These are phyloP conservation scores for Ustilago tritici DNA, from an alignment of 1,284 basidiomycete genomes.

Conservation along the genomic window DNA sequence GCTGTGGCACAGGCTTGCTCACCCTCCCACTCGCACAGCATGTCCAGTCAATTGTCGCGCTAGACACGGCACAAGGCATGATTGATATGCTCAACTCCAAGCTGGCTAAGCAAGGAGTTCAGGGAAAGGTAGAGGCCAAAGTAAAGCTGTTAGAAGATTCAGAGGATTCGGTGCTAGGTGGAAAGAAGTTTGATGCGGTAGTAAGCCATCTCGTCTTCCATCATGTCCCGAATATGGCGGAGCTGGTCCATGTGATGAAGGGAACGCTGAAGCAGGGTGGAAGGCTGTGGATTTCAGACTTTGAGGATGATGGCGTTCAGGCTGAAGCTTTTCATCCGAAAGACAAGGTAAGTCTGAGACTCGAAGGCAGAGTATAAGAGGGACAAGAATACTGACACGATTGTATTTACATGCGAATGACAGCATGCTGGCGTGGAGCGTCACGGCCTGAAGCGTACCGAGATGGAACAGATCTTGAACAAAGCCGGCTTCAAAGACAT, in stretches of 20 bases:
- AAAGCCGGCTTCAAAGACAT: constrained; percentile 39
- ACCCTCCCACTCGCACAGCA: constrained; percentile 34
- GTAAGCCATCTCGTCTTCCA: constrained; percentile 53
- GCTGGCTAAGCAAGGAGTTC: background rate
- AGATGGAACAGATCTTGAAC: constrained; percentile 39
- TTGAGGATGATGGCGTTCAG: constrained; percentile 36
- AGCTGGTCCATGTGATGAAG: constrained; percentile 35
- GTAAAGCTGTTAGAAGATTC: constrained; percentile 43
- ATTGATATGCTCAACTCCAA: constrained; percentile 47
- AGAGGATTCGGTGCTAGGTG: constrained; percentile 32
- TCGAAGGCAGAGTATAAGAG: background rate
- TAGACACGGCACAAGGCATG: constrained; percentile 47
- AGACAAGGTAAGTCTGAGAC: constrained; percentile 26
- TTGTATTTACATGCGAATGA: background rate
- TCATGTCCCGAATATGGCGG: constrained; percentile 41
- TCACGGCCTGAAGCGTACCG: constrained; percentile 36
- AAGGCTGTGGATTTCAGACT: constrained; percentile 43
- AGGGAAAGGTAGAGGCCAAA: constrained; percentile 21
- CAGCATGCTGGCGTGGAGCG: constrained; percentile 48
- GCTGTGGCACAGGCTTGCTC: constrained; percentile 46
- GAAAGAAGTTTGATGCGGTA: constrained; percentile 27
- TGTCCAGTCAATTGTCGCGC: constrained; percentile 23
- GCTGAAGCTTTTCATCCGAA: constrained; percentile 49
- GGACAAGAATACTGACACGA: background rate
- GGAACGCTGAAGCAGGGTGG: constrained; percentile 18